Base-by-base conservation (phyloP, 1,139 yeast species). In the Yamadazyma atmosphaerica region DNA sequence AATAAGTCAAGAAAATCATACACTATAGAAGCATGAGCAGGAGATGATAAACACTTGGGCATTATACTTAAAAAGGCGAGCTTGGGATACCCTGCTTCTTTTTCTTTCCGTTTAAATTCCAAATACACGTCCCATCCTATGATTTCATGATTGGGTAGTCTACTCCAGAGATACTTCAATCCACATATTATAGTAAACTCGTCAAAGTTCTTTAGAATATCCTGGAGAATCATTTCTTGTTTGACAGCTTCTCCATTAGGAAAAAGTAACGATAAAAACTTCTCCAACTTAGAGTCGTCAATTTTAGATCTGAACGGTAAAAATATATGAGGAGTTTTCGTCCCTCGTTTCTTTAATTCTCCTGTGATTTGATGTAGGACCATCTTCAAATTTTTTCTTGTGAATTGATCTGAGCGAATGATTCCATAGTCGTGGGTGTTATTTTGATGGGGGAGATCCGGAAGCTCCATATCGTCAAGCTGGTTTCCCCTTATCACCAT, bases 21-120 rank as follows among this genome's bases (percentile, higher is more conserved):
- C 4, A 87, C 92, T 8, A 89, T 86, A 2, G 92, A 84, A 0
- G 95, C 95, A 65, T 88, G 96, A 8, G 90, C 83, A 3, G 92
- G 87, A 0, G 95, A 83, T 7, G 85, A 77, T 22, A 87, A 67
- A 59, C 95, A 86, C 45, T 81, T 81, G 4, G 96, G 96, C 87
- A 88, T 84, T 38, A 84, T 77, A 36, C 82, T 82, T 38, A 86
- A 64, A 55, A 88, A 88, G 0, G 95, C 86, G 52, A 77, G 72
- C 50, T 75, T 72, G n/a, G 92, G 87, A 52, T 72, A 77, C 26
- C 81, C 74, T 15, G 78, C 78, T 39, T 79, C 82, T 37, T 72
- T 72, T 56, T 88, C 96, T 41, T 77, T 67, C 23, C 76, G 68
- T 50, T 74, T 81, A 58, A 83, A 89, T 45, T 82, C 80, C 25